Conservation (phyloP, 305 asterid species). For the Rubia peregrina region DNA sequence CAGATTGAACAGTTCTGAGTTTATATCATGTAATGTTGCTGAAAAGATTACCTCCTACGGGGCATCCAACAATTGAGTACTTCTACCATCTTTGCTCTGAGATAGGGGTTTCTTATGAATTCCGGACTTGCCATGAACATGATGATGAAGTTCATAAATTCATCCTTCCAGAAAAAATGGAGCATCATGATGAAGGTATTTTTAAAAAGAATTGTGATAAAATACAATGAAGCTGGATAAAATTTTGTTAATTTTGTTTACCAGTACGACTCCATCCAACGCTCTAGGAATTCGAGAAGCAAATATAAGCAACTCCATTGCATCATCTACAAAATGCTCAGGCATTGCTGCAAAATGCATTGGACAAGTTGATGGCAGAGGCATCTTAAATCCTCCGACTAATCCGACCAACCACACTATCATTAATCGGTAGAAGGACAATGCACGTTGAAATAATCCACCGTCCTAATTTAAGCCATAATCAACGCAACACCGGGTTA, state of each 20-base stretch:
- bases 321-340: constrained; percentile 91
- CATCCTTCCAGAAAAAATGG: constrained; percentile 52
- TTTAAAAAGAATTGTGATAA: constrained; percentile 11
- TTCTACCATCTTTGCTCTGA: constrained; percentile 98
- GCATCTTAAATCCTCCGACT: constrained; percentile 90
- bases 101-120: constrained; percentile 81
- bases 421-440: constrained; percentile 87
- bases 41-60: constrained; percentile 57
- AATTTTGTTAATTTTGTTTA: constrained; percentile 15
- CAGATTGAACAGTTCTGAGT: neutral
- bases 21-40: constrained; percentile 7
- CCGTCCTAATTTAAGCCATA: constrained; percentile 53
- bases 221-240: constrained; percentile 14
- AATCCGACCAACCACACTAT: constrained; percentile 82
- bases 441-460: constrained; percentile 69
- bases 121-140: constrained; percentile 99
- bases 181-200: constrained; percentile 5
- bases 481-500: neutral
- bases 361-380: constrained; percentile 70
- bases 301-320: constrained; percentile 93
- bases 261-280: constrained; percentile 86
- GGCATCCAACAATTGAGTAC: constrained; percentile 99
- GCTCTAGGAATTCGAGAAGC: constrained; percentile 96
- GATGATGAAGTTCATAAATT: constrained; percentile 93
- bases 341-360: constrained; percentile 92